These are phyloP conservation scores for Crepidotus sp. DNA, from an alignment of 1,284 basidiomycete genomes.

Conservation along the genomic window DNA sequence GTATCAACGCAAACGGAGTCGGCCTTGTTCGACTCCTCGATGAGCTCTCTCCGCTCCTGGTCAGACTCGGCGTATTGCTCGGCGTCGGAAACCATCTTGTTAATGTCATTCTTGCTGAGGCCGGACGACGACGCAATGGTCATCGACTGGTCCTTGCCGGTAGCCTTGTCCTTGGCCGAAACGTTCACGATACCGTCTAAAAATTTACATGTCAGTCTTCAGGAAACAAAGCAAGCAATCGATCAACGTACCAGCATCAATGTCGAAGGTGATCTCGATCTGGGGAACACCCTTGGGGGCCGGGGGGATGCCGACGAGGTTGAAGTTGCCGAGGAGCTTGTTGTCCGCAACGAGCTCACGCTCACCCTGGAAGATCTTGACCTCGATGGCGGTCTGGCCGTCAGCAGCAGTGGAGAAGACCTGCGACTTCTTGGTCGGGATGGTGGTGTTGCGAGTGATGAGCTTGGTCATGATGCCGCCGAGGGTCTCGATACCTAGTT, in stretches of 20 bases:
- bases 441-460: conserved; percentile 95
- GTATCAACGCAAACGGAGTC: conserved; percentile 94
- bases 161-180: conserved; percentile 95
- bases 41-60: conserved; percentile 81
- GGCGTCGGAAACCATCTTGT: conserved; percentile 93
- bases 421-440: conserved; percentile 99
- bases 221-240: not conserved
- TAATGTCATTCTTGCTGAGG: conserved; percentile 93
- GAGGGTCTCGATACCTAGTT: conserved; percentile 81
- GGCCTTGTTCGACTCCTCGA: conserved; percentile 96
- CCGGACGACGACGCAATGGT: conserved; percentile 97
- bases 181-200: conserved; percentile 94
- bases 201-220: conserved; percentile 1
- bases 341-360: conserved; percentile 96
- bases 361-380: conserved; percentile 98
- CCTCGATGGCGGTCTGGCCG: conserved; percentile 92
- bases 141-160: conserved; percentile 95
- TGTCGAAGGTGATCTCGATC: conserved; percentile 98
- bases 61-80: conserved; percentile 91
- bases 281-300: conserved; percentile 98
- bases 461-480: conserved; percentile 98
- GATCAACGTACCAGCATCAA: conserved; percentile 70
- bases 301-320: conserved; percentile 95
- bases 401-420: conserved; percentile 98
- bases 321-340: conserved; percentile 99